Evolutionary conservation across 108 stramenopile species (phyloP).

Genomic region (Fragilaria crotonensis): DNA sequence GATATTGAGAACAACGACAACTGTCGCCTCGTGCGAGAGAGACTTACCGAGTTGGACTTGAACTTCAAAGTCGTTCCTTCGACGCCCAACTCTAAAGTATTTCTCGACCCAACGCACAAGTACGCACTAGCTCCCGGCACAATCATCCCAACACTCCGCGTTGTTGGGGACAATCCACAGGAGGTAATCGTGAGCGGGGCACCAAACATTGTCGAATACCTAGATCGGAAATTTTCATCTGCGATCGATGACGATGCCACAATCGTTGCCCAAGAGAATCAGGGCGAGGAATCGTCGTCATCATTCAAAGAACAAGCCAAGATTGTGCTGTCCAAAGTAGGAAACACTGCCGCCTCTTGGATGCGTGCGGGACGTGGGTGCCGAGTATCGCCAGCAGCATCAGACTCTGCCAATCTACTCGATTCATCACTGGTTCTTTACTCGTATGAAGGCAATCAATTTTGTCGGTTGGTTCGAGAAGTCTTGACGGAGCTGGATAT

Average conservation of each 20-base stretch:
- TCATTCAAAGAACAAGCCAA: conserved; percentile 9
- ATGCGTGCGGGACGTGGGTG: conserved; percentile 21
- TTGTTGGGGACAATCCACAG: no score
- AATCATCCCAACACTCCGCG: no score
- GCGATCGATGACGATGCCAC: background rate
- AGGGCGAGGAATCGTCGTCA: no score
- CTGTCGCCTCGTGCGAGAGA: conserved; percentile 70
- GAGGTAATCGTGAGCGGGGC: no score
- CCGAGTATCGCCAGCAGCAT: conserved; percentile 15
- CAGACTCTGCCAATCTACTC: conserved; percentile 8
- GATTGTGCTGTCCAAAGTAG: background rate
- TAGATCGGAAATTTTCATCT: no score
- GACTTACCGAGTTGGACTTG: conserved; percentile 78
- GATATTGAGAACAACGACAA: conserved; percentile 49
- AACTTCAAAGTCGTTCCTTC: conserved; percentile 48
- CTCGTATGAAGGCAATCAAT: conserved; percentile 78
- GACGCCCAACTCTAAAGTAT: conserved; percentile 14
- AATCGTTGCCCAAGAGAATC: conserved; percentile 6
- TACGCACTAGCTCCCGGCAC: no score
- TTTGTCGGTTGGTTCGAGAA: conserved; percentile 84
- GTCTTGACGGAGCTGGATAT: conserved; percentile 81
- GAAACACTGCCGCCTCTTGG: conserved; percentile 8
- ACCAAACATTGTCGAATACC: conserved; percentile 5
- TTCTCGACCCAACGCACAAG: conserved; percentile 6
- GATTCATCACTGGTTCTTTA: conserved; percentile 38